phyloP scores from a whole-genome alignment of 1,139 yeast genomes.

The Scheffersomyces stambukii region DNA sequence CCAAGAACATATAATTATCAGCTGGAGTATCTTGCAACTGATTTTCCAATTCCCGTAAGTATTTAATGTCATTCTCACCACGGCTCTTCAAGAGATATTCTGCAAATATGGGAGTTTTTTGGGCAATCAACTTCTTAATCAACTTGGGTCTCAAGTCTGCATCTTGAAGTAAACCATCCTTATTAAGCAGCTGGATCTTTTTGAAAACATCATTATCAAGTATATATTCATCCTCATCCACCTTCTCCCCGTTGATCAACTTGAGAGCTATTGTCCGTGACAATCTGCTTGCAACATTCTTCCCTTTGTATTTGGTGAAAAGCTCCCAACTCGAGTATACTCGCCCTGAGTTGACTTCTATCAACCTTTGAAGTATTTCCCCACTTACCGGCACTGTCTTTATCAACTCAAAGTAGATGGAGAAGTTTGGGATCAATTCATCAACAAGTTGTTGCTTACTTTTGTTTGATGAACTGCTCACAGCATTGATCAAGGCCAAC shows the following conservation, averaged over 20 bases:
- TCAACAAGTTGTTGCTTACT: no score
- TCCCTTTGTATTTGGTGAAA: conserved; percentile 19
- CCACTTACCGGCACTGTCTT: conserved; percentile 4
- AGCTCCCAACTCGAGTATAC: conserved; percentile 34
- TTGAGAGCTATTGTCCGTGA: no score
- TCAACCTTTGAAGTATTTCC: conserved; percentile 20
- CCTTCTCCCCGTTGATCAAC: conserved; percentile 19
- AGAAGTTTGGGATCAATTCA: conserved; percentile 29
- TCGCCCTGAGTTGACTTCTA: conserved; percentile 38
- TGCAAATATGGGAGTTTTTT: no score
- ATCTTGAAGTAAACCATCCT: neutral
- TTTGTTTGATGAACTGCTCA: no score
- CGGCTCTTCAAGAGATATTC: no score
- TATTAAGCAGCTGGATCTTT: conserved; percentile 3
- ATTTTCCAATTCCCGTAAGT: no score
- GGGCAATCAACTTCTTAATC: conserved; percentile 10
- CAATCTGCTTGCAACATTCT: no score
- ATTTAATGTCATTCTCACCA: no score
- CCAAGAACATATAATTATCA: no score
- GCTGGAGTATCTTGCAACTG: no score
- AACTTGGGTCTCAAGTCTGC: conserved; percentile 1
- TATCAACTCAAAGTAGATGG: conserved; percentile 22
- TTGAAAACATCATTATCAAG: conserved; percentile 7
- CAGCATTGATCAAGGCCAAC: no score
- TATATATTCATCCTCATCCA: conserved; percentile 9